Evolutionary conservation across 306 rosid species (phyloP).

Genomic region (Albizia julibrissin): DNA sequence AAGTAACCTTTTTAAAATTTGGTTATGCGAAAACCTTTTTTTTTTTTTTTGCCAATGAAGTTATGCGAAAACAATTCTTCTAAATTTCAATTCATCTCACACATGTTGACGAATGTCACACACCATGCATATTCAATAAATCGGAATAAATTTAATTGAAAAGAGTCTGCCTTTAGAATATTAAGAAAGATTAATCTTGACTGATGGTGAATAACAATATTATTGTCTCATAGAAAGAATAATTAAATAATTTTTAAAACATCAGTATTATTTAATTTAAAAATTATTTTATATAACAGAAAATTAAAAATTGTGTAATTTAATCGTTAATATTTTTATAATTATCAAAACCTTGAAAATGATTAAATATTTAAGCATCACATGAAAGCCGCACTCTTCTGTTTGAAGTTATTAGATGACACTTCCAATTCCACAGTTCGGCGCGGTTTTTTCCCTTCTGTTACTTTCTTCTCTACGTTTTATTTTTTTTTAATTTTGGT

Average conservation of each 20-base stretch:
- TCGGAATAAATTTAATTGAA: neutral
- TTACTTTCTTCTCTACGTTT: neutral
- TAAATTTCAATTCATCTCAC: neutral
- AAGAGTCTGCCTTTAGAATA: neutral
- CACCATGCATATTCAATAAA: neutral
- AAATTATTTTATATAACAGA: neutral
- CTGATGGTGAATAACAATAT: neutral
- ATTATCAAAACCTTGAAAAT: neutral
- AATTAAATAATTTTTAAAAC: neutral
- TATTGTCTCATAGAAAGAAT: neutral
- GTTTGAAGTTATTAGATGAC: neutral
- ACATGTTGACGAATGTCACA: neutral
- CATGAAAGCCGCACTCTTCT: neutral
- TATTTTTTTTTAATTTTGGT: neutral
- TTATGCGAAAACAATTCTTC: neutral
- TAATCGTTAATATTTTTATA: neutral
- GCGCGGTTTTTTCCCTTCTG: neutral
- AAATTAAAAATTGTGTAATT: neutral
- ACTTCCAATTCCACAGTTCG: neutral
- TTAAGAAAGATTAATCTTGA: neutral
- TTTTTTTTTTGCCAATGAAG: too few relatives aligned
- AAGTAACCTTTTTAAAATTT: too few relatives aligned
- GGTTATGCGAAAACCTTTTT: neutral
- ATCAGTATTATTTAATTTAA: neutral
- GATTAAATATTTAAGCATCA: neutral